phyloP scores from a whole-genome alignment of 2,329 filamentous ascomycete species.

The Triangularia verruculosa region DNA sequence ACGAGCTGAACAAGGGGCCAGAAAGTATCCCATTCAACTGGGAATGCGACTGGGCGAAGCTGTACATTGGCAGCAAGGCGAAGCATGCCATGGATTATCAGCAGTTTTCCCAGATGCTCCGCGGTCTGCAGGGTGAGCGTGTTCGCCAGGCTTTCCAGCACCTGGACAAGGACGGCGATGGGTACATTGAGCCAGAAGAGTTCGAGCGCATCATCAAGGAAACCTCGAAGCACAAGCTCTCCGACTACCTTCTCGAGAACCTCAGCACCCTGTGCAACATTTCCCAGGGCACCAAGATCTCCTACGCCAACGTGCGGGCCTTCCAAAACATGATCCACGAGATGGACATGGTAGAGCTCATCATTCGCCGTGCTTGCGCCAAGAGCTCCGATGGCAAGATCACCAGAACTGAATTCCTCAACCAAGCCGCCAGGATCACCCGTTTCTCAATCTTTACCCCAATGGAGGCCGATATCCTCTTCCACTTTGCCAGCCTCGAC shows the following conservation, averaged over 20 bases:
- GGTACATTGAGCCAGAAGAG: constrained; percentile 91
- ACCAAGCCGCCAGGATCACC: constrained; percentile 86
- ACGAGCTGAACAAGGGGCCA: constrained; percentile 83
- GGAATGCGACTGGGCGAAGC: constrained; percentile 92
- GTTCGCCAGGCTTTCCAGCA: constrained; percentile 92
- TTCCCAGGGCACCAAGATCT: constrained; percentile 85
- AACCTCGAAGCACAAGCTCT: constrained; percentile 92
- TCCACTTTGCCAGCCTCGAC: constrained; percentile 94
- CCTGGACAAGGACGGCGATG: constrained; percentile 88
- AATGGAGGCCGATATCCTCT: constrained; percentile 97
- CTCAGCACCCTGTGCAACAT: constrained; percentile 94
- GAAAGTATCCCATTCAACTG: constrained; percentile 91
- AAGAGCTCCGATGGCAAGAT: constrained; percentile 90
- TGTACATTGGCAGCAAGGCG: constrained; percentile 88
- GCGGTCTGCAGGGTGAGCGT: constrained; percentile 91
- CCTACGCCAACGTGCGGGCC: constrained; percentile 93
- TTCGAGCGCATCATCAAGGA: constrained; percentile 96
- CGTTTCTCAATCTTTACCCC: constrained; percentile 96
- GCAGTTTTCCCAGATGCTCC: constrained; percentile 97
- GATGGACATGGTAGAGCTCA: constrained; percentile 95
- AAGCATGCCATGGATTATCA: constrained; percentile 91
- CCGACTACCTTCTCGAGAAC: constrained; percentile 89
- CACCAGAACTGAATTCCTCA: constrained; percentile 87
- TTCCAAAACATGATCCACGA: constrained; percentile 98
- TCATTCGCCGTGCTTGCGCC: constrained; percentile 79